These are phyloP conservation scores for Heracleum sosnowskyi DNA, from an alignment of 129 eudicot species.

Conservation along the genomic window DNA sequence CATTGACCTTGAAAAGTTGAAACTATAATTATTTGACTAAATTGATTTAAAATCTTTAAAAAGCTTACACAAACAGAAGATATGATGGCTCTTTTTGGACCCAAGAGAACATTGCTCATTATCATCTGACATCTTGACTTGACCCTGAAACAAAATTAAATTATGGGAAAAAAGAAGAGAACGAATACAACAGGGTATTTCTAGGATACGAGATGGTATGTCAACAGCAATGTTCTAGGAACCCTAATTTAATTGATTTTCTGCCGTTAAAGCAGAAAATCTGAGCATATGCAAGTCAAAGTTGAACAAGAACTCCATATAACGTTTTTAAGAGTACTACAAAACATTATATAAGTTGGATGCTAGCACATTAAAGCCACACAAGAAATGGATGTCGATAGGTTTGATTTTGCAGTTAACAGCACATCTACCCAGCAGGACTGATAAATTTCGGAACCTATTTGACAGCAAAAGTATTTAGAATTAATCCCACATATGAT, in stretches of 20 bases:
- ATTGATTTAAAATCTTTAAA: too few relatives aligned
- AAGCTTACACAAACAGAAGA: too few relatives aligned
- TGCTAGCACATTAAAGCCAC: background rate
- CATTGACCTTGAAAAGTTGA: too few relatives aligned
- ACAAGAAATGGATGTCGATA: background rate
- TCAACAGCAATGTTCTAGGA: background rate
- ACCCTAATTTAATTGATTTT: background rate
- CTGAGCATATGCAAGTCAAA: too few relatives aligned
- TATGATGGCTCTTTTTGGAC: conserved; percentile 22
- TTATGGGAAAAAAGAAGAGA: conserved; percentile 40
- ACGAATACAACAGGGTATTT: background rate
- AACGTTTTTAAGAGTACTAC: background rate
- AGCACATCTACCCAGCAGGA: background rate
- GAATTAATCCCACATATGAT: background rate
- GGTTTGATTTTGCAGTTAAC: too few relatives aligned
- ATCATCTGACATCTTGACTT: conserved; percentile 11
- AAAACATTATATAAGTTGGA: background rate
- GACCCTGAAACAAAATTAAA: background rate
- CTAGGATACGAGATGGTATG: background rate
- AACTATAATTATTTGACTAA: too few relatives aligned
- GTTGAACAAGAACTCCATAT: background rate
- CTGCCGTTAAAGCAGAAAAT: background rate
- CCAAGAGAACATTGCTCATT: conserved; percentile 17
- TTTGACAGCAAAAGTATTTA: background rate
- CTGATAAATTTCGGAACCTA: background rate